Evolutionary conservation across 2,329 filamentous ascomycete genomes (phyloP).

Genomic region (Talaromyces albobiverticillius): DNA sequence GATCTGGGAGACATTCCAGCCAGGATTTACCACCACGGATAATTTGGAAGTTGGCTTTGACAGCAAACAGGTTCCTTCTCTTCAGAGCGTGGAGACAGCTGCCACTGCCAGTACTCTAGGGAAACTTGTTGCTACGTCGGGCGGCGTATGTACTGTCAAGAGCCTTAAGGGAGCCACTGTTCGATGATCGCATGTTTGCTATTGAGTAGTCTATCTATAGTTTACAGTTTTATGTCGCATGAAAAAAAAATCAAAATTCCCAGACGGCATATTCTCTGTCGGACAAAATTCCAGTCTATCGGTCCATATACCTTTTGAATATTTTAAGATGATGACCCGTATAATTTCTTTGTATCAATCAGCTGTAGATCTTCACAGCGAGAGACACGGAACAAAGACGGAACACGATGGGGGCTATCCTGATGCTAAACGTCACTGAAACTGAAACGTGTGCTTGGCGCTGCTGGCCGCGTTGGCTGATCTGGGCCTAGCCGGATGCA

Average conservation of each 20-base stretch:
- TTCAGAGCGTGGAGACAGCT: slow-evolving; percentile 61
- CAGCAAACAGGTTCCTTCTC: slow-evolving; percentile 69
- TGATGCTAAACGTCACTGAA: too few relatives aligned
- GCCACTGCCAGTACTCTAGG: slow-evolving; percentile 55
- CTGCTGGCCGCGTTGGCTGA: too few relatives aligned
- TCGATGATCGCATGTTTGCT: slow-evolving; percentile 54
- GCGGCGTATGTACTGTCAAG: slow-evolving; percentile 79
- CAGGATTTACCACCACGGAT: slow-evolving; percentile 88
- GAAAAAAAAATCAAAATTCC: not conserved
- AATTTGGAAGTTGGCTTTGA: slow-evolving; percentile 82
- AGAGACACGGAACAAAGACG: too few relatives aligned
- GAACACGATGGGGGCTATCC: too few relatives aligned
- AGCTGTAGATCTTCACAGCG: too few relatives aligned
- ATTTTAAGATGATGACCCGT: too few relatives aligned
- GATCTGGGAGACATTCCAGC: slow-evolving; percentile 95
- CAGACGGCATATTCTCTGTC: too few relatives aligned
- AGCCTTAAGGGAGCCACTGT: slow-evolving; percentile 77
- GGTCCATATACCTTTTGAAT: too few relatives aligned
- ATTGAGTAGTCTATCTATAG: not conserved
- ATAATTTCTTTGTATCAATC: too few relatives aligned
- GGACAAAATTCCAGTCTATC: too few relatives aligned
- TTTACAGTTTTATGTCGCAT: not conserved
- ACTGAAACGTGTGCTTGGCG: too few relatives aligned
- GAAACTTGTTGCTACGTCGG: slow-evolving; percentile 70
- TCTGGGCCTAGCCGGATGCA: too few relatives aligned